These are phyloP conservation scores for Podaxis sp. DNA, from an alignment of 768 basidiomycete genomes.

Conservation along the genomic window DNA sequence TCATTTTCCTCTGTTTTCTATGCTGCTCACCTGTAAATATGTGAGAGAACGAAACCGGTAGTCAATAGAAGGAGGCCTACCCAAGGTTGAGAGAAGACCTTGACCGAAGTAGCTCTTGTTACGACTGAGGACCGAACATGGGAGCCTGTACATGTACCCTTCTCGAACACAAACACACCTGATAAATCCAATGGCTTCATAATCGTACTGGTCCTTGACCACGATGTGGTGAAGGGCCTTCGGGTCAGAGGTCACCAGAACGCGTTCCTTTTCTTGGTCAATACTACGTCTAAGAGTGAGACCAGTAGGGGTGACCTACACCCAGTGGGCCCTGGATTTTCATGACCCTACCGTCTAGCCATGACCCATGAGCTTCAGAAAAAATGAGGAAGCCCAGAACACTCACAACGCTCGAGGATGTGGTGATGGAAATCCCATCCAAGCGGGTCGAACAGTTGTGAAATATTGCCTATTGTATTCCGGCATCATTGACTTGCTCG, in stretches of 20 bases:
- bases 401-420: conserved; percentile 31
- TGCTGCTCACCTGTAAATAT: conserved; percentile 31
- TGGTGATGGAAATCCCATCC: conserved; percentile 36
- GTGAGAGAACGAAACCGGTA: too few relatives aligned
- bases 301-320: conserved; percentile 21
- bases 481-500: background rate
- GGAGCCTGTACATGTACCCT: too few relatives aligned
- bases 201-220: conserved; percentile 37
- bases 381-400: too few relatives aligned
- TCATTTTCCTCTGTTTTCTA: conserved; percentile 33
- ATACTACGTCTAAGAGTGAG: background rate
- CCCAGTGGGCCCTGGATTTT: conserved; percentile 33
- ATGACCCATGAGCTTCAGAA: too few relatives aligned
- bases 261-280: conserved; percentile 20
- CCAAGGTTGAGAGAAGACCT: conserved; percentile 20
- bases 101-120: conserved; percentile 14
- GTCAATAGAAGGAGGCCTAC: background rate
- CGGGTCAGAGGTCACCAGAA: conserved; percentile 41
- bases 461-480: conserved; percentile 30
- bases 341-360: conserved; percentile 30
- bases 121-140: background rate
- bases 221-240: conserved; percentile 43
- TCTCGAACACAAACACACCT: conserved; percentile 12
- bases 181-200: conserved; percentile 22
- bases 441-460: conserved; percentile 29